Base-by-base conservation (phyloP, 2,329 filamentous ascomycete species). In the Esteya vermicola region DNA sequence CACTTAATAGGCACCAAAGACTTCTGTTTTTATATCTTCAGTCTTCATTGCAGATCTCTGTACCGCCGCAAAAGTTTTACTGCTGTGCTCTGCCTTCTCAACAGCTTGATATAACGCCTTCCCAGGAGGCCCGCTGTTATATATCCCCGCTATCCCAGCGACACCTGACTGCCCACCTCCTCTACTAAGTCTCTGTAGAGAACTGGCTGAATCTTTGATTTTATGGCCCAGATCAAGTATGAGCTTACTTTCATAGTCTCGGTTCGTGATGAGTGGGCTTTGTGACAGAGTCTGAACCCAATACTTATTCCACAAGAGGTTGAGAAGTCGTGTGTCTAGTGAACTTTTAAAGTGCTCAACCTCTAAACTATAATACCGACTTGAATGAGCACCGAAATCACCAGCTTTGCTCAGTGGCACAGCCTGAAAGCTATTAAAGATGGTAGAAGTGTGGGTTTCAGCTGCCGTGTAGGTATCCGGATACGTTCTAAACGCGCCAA, bases 271-370 rank as follows among this genome's bases (percentile, higher is more conserved):
- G 5, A 95, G 71, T 19, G 89, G 88, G 50, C 78, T 91, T 51
- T 93, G 85, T 25, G 85, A 93, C 18, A 98, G 72, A 6, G 91
- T 98, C 54, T 93, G 84, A 26, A 95, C 88, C 91, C 86, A 94
- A 67, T 98, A 98, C 61, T 96, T 96, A 66, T 95, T 94, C 91
- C 91, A 96, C 23, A 98, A 68, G 38, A 85, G 72, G 53, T 93
- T 85, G 6, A 98, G 68, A 20, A 98, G 70, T 51, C 86, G 81
- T 2, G 78, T 72, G 60, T 98, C 91, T 22, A 98, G 78, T 0
- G 82, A 81, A 47, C 84, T 91, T 64, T 96, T 96, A 71, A 85
- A 98, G 60, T 93, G 85, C 25, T 85, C 85, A 13, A 96, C 83
- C 45, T 93, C 83, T 6, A 98, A 72, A 13, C 81, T 71, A 61